These are phyloP conservation scores for Penicillium sp. DNA, from an alignment of 2,329 filamentous ascomycete species.

Conservation along the genomic window DNA sequence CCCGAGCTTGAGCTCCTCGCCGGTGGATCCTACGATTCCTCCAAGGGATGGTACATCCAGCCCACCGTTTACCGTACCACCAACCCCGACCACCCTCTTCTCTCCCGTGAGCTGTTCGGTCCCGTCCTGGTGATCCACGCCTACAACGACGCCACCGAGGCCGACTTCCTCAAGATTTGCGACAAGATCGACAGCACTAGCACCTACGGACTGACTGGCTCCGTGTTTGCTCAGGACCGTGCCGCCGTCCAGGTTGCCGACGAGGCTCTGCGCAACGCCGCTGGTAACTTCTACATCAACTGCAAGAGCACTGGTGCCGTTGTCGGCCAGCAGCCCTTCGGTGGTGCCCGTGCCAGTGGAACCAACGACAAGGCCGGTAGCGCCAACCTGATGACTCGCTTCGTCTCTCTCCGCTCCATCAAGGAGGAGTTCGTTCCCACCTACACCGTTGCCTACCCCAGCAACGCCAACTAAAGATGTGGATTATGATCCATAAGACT, in stretches of 20 bases:
- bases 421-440: conserved; percentile 75
- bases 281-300: conserved; percentile 49
- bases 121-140: conserved; percentile 74
- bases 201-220: conserved; percentile 46
- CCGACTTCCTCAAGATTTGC: conserved; percentile 63
- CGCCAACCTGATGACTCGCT: conserved; percentile 63
- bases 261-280: conserved; percentile 39
- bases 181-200: conserved; percentile 48
- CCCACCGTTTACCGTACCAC: conserved; percentile 79
- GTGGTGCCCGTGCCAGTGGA: conserved; percentile 67
- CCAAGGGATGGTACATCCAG: conserved; percentile 79
- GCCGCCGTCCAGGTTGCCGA: conserved; percentile 38
- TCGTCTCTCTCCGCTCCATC: conserved; percentile 67
- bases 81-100: conserved; percentile 72
- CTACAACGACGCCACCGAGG: conserved; percentile 68
- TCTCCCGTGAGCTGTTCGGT: conserved; percentile 80
- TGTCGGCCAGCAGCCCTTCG: conserved; percentile 73
- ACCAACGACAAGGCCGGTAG: conserved; percentile 76
- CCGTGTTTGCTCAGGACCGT: conserved; percentile 45
- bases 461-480: conserved; percentile 61
- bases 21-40: conserved; percentile 76
- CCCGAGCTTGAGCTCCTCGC: conserved; percentile 69
- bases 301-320: conserved; percentile 66
- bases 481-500: neutral
- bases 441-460: conserved; percentile 67